phyloP scores from a whole-genome alignment of 306 rosid genomes.

The Dalbergia cochinchinensis region DNA sequence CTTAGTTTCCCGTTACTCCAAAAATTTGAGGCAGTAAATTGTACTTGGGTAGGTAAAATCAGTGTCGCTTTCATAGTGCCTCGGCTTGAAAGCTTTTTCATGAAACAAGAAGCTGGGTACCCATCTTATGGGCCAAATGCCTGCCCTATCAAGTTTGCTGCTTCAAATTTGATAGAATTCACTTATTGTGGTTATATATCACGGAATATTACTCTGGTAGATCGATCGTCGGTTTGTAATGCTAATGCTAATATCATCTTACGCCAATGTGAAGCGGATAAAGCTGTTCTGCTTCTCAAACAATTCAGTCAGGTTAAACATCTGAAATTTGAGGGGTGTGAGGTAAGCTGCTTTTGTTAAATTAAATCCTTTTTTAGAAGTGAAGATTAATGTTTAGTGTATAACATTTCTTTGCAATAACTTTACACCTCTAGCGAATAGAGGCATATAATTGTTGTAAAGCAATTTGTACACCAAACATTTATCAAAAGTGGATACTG shows the following conservation, averaged over 20 bases:
- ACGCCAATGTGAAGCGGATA: not conserved
- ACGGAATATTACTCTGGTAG: not conserved
- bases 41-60: constrained; percentile 8
- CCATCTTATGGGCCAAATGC: too few species aligned
- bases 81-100: constrained; percentile 16
- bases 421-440: too few species aligned
- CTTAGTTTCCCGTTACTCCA: constrained; percentile 26
- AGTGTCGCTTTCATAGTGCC: not conserved
- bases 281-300: not conserved
- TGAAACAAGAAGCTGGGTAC: not conserved
- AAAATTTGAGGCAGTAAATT: not conserved
- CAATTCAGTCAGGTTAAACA: not conserved
- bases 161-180: not conserved
- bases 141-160: constrained; percentile 2
- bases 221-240: constrained; percentile 15
- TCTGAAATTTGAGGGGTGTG: constrained; percentile 3
- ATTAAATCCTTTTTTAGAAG: not conserved
- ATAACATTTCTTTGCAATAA: too few species aligned
- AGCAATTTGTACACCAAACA: too few species aligned
- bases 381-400: too few species aligned
- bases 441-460: too few species aligned
- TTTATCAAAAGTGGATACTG: too few species aligned
- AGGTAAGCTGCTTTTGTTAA: not conserved
- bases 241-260: not conserved
- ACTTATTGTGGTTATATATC: not conserved